phyloP scores from a whole-genome alignment of 1,139 yeast genomes.

The Geotrichum citri-aurantii region DNA sequence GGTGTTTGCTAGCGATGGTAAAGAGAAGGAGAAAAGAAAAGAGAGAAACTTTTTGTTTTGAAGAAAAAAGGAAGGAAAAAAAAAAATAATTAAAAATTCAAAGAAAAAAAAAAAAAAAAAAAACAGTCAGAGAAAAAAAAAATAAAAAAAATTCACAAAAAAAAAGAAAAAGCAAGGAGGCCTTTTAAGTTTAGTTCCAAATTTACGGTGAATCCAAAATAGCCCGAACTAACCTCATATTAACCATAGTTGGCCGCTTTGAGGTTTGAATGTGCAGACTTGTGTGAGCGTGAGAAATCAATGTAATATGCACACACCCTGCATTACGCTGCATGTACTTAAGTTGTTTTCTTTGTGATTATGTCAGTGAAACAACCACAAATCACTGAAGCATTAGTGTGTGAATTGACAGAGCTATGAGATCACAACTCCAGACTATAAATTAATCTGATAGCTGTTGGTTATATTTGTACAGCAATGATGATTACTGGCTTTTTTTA shows the following conservation, averaged over 20 bases:
- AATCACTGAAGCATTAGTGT: background rate
- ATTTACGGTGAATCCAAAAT: background rate
- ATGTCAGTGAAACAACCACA: background rate
- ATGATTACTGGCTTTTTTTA: no score
- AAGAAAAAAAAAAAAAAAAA: background rate
- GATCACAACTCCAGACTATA: no score
- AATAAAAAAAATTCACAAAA: background rate
- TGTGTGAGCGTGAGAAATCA: background rate
- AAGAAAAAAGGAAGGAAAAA: background rate
- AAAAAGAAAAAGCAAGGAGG: background rate
- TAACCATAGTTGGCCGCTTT: background rate
- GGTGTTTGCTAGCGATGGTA: background rate
- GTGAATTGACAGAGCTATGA: no score
- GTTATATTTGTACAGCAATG: no score
- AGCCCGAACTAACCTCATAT: background rate
- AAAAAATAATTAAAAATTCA: background rate
- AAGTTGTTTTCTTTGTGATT: background rate
- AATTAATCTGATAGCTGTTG: no score
- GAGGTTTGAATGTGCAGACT: background rate
- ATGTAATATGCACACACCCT: background rate
- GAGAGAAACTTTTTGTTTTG: background rate
- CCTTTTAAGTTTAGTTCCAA: background rate
- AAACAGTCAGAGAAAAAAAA: background rate
- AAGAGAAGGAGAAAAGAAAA: background rate
- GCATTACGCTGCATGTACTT: background rate